These are phyloP conservation scores for Zasmidium cellare DNA, from an alignment of 2,329 filamentous ascomycete species.

Conservation along the genomic window DNA sequence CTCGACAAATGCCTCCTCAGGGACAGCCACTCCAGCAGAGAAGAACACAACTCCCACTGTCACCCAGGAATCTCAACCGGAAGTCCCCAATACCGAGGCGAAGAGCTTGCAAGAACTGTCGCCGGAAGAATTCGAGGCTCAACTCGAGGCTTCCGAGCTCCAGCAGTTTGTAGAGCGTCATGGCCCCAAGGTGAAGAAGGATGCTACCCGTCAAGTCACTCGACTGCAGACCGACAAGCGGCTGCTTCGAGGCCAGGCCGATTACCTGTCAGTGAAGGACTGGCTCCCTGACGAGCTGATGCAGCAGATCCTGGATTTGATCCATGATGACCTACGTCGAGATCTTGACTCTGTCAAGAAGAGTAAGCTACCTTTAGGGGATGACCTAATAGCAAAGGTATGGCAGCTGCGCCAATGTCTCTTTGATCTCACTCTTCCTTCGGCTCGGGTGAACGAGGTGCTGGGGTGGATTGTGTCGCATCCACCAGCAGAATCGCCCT, in stretches of 20 bases:
- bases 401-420: constrained; percentile 83
- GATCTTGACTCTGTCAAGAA: constrained; percentile 47
- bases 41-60: constrained; percentile 25
- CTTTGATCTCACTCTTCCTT: constrained; percentile 66
- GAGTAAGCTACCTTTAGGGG: constrained; percentile 60
- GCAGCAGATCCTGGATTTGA: constrained; percentile 73
- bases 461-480: constrained; percentile 62
- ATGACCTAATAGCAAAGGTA: constrained; percentile 74
- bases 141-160: constrained; percentile 86
- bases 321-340: constrained; percentile 57
- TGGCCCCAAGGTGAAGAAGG: constrained; percentile 73
- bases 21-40: constrained; percentile 29
- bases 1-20: constrained; percentile 29
- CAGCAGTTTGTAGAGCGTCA: constrained; percentile 85
- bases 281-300: constrained; percentile 82
- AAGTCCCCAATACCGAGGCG: constrained; percentile 10
- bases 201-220: constrained; percentile 72
- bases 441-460: constrained; percentile 61
- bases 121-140: constrained; percentile 85
- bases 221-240: constrained; percentile 84
- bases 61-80: constrained; percentile 20
- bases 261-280: constrained; percentile 68
- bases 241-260: constrained; percentile 75
- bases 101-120: constrained; percentile 58
- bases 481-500: constrained; percentile 53